Base-by-base conservation (phyloP, 495 filamentous ascomycete genomes). In the Aspergillus avenaceus region DNA sequence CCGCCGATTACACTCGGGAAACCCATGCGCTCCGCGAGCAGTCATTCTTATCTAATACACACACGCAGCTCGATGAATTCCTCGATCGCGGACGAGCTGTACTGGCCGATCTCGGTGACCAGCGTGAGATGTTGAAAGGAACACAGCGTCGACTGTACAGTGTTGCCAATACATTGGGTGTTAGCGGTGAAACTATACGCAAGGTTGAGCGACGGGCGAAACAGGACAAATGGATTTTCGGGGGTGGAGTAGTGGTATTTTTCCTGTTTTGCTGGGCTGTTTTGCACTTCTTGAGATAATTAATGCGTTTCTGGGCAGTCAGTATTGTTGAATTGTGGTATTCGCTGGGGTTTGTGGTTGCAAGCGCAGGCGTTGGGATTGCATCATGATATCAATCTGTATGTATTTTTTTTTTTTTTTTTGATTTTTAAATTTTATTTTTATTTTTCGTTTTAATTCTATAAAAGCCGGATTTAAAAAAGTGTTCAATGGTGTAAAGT, bases 191-290 rank as follows among this genome's bases (percentile, higher is more conserved):
- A 64, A 98, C 93, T 5, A 98, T 98, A 49, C 81, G 95, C 12
- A 96, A 91, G 88, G 70, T 98, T 42, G 91, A 97, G 67, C 73
- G 93, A 60, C 78, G 93, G 52, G 91, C 93, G 45, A 86, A 80
- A 67, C 84, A 97, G 75, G 93, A 98, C 60, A 97, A 96, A 70
- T 97, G 91, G 92, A 95, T 98, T 23, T 98, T 98, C 66, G 87
- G 87, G 82, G 85, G 65, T 12, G 90, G 93, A 0, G 89, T 95
- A 18, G 66, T 95, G 27, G 63, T 91, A n/a, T 98, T 98, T 68
- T 86, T 97, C 51, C 65, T 77, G 34, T 97, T 98, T 66, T 96
- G 91, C 60, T 97, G 89, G 83, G 65, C 88, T 51, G 88, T 92
- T 40, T 57, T 98, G 66, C 84, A 88, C 69, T 97, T 80, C 63